Percentiles rank a stretch among this genome's conserved stretches.
Conservation (phyloP, 1,284 basidiomycete genomes). For the Coniophora puteana region DNA sequence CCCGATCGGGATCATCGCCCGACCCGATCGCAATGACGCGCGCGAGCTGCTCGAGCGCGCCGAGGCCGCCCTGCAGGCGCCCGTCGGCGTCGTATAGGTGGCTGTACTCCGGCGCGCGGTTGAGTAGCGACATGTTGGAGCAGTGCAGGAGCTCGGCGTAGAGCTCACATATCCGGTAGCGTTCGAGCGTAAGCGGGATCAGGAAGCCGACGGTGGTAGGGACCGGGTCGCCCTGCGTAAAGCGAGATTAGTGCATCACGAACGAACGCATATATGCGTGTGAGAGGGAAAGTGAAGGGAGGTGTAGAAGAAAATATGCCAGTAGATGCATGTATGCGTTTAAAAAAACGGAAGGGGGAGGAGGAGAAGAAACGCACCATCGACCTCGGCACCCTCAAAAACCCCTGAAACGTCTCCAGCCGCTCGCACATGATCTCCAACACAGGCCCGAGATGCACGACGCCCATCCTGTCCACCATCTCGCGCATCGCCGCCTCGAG, state of each 20-base stretch:
- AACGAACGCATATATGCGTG: no score
- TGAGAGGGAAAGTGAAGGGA: no score
- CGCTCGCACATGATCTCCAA: conserved; percentile 76
- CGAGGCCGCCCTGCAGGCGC: conserved; percentile 76
- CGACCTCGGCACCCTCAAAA: conserved; percentile 72
- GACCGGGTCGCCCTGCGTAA: conserved; percentile 55
- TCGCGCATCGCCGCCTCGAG: conserved; percentile 84
- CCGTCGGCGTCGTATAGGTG: conserved; percentile 80
- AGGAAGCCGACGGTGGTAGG: conserved; percentile 71
- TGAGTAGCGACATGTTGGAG: conserved; percentile 96
- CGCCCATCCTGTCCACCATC: conserved; percentile 87
- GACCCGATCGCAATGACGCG: conserved; percentile 68
- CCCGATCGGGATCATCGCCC: conserved; percentile 50
- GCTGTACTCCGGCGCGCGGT: conserved; percentile 69
- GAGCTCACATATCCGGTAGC: conserved; percentile 96
- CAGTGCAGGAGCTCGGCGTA: conserved; percentile 97
- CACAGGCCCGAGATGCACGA: conserved; percentile 89
- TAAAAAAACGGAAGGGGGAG: background rate
- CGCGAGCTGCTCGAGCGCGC: conserved; percentile 79
- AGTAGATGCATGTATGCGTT: no score
- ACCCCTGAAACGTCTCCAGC: conserved; percentile 70
- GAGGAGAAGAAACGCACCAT: conserved; percentile 45
- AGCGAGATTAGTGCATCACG: conserved; percentile 4
- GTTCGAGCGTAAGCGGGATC: conserved; percentile 87
- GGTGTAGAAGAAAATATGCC: conserved; percentile 4